Evolutionary conservation across 2,329 filamentous ascomycete genomes (phyloP).

Genomic region (Cordyceps cateniannulata): DNA sequence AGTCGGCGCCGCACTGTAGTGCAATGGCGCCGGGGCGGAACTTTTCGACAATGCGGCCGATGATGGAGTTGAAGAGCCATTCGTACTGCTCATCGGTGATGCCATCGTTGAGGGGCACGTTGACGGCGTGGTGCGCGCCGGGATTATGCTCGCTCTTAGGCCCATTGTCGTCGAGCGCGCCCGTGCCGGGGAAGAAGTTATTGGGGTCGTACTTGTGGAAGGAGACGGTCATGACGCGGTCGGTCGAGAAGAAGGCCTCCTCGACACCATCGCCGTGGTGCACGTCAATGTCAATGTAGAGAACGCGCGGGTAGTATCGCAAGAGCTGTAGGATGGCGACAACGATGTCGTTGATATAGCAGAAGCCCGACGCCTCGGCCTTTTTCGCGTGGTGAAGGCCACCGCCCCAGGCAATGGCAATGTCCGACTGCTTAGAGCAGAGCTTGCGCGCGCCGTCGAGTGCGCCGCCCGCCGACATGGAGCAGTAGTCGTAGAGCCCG

Average conservation of each 20-base stretch:
- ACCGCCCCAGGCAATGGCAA: conserved; percentile 96
- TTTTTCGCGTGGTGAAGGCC: conserved; percentile 96
- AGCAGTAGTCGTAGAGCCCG: conserved; percentile 90
- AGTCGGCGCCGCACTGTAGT: conserved; percentile 92
- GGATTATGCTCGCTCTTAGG: conserved; percentile 77
- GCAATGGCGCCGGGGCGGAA: conserved; percentile 91
- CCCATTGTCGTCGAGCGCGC: conserved; percentile 78
- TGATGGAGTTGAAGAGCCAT: conserved; percentile 74
- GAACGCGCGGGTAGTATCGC: conserved; percentile 71
- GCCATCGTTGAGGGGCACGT: conserved; percentile 83
- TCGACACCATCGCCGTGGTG: conserved; percentile 90
- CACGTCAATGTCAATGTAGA: conserved; percentile 93
- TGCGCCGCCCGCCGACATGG: conserved; percentile 84
- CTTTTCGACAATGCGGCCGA: conserved; percentile 69
- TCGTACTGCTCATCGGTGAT: conserved; percentile 89
- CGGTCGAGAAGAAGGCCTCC: conserved; percentile 83
- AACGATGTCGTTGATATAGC: conserved; percentile 98
- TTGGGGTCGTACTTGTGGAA: conserved; percentile 92
- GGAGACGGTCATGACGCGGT: conserved; percentile 85
- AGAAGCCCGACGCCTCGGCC: conserved; percentile 89
- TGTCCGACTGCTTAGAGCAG: conserved; percentile 79
- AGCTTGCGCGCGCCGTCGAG: conserved; percentile 88
- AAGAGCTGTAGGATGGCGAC: conserved; percentile 85
- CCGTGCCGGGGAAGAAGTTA: conserved; percentile 85
- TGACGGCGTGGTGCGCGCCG: conserved; percentile 82